A percentile compares a stretch with the other conserved stretches of the same genome.
These are phyloP conservation scores for Stachybotrys chartarum DNA, from an alignment of 2,329 filamentous ascomycete genomes.

Conservation along the genomic window DNA sequence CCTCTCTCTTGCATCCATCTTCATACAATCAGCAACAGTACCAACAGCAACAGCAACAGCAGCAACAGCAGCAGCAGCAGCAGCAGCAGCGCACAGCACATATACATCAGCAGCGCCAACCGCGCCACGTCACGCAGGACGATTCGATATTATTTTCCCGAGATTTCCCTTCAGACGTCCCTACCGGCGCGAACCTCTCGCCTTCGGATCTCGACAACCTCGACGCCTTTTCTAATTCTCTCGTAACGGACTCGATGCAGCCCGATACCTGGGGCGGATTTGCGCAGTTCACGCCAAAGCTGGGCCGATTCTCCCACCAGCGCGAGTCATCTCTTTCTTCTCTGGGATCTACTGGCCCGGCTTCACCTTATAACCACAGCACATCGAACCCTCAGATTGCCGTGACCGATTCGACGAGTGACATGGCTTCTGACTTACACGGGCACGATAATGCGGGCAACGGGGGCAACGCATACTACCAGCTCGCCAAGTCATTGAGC, in stretches of 20 bases:
- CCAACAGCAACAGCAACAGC: slow-evolving; percentile 17
- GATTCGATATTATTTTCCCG: neutral
- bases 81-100: slow-evolving; percentile 5
- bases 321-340: slow-evolving; percentile 57
- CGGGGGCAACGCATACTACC: slow-evolving; percentile 34
- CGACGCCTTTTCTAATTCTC: slow-evolving; percentile 13
- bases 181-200: slow-evolving; percentile 9
- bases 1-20: slow-evolving; percentile 20
- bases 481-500: slow-evolving; percentile 37
- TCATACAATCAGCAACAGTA: slow-evolving; percentile 14
- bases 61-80: slow-evolving; percentile 10
- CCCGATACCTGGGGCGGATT: slow-evolving; percentile 32
- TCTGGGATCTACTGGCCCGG: slow-evolving; percentile 48
- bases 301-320: slow-evolving; percentile 40
- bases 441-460: slow-evolving; percentile 11
- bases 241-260: slow-evolving; percentile 28
- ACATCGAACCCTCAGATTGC: slow-evolving; percentile 53
- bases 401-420: slow-evolving; percentile 39
- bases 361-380: slow-evolving; percentile 49
- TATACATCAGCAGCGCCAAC: slow-evolving; percentile 6
- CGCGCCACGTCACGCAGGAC: slow-evolving; percentile 4
- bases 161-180: slow-evolving; percentile 7
- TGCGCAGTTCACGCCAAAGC: slow-evolving; percentile 29
- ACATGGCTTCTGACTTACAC: slow-evolving; percentile 37
- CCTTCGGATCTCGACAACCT: slow-evolving; percentile 12